Percentiles rank a stretch among this genome's conserved stretches.
phyloP scores from a whole-genome alignment of 2,329 filamentous ascomycete genomes.

The Sporothrix curviconia region DNA sequence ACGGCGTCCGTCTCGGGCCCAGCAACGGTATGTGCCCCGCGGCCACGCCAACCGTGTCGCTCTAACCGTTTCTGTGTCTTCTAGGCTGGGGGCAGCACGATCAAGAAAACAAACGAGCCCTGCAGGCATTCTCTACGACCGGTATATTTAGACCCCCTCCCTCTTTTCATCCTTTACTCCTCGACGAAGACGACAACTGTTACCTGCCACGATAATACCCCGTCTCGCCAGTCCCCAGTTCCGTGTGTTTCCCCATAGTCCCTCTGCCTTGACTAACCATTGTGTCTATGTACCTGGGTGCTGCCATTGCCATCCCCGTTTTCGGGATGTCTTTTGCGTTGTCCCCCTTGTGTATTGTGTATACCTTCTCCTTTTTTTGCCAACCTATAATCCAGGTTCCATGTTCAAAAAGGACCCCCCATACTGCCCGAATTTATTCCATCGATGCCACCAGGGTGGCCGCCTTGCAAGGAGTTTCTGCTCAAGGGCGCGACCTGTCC shows the following conservation, averaged over 20 bases:
- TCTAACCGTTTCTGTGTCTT: constrained; percentile 29
- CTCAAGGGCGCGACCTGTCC: constrained; percentile 72
- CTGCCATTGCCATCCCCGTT: neutral
- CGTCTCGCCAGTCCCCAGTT: too few species aligned
- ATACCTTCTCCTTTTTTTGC: too few species aligned
- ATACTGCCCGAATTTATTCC: constrained; percentile 72
- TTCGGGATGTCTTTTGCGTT: neutral
- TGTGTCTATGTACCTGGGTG: too few species aligned
- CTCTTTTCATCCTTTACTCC: constrained; percentile 2
- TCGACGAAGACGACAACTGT: neutral
- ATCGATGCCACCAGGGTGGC: constrained; percentile 84
- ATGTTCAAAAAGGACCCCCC: constrained; percentile 74
- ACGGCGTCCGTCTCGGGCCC: constrained; percentile 64
- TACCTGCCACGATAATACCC: neutral
- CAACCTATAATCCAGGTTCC: too few species aligned
- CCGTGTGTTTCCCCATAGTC: neutral
- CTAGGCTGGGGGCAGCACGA: constrained; percentile 42
- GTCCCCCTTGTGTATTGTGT: constrained; percentile 38
- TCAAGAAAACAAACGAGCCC: constrained; percentile 64
- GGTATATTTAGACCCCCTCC: constrained; percentile 47
- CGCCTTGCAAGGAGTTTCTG: constrained; percentile 81
- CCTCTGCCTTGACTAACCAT: constrained; percentile 7
- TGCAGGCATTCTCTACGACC: constrained; percentile 68
- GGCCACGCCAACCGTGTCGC: constrained; percentile 19
- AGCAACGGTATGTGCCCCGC: constrained; percentile 57